A percentile compares a stretch with the other conserved stretches of the same genome.
Conservation (phyloP, 805 yeast genomes). For the Brettanomyces anomalus region DNA sequence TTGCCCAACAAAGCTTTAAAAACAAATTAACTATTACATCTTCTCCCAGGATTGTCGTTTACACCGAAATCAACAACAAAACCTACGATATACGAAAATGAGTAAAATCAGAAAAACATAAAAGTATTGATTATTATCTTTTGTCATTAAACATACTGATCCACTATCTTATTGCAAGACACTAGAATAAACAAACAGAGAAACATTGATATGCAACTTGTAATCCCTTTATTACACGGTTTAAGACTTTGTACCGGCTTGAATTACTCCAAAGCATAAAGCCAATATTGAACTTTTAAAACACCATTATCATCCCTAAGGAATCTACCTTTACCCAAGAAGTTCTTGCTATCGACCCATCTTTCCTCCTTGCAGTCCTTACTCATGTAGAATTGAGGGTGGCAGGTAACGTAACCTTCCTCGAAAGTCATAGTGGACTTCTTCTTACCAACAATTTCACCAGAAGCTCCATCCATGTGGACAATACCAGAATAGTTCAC, state of each 20-base stretch:
- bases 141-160: too few species aligned
- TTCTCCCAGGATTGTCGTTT: too few species aligned
- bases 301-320: constrained; percentile 35
- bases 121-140: too few species aligned
- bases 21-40: too few species aligned
- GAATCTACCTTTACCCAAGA: constrained; percentile 54
- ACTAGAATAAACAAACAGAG: too few species aligned
- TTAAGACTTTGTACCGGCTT: too few species aligned
- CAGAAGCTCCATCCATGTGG: constrained; percentile 27
- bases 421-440: constrained; percentile 26
- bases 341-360: constrained; percentile 43
- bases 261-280: constrained; percentile 30
- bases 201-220: too few species aligned
- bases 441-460: constrained; percentile 28
- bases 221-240: too few species aligned
- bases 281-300: constrained; percentile 46
- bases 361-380: constrained; percentile 33
- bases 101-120: too few species aligned
- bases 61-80: too few species aligned
- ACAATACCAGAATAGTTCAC: constrained; percentile 42
- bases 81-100: too few species aligned
- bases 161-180: constrained; percentile 16
- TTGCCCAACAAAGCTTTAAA: too few species aligned
- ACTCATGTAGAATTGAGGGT: constrained; percentile 37
- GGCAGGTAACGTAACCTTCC: constrained; percentile 41